Evolutionary conservation across 2,329 filamentous ascomycete species (phyloP), one percentile per base, ranked within the genome.

Genomic region (Aspergillus quadricinctus): DNA sequence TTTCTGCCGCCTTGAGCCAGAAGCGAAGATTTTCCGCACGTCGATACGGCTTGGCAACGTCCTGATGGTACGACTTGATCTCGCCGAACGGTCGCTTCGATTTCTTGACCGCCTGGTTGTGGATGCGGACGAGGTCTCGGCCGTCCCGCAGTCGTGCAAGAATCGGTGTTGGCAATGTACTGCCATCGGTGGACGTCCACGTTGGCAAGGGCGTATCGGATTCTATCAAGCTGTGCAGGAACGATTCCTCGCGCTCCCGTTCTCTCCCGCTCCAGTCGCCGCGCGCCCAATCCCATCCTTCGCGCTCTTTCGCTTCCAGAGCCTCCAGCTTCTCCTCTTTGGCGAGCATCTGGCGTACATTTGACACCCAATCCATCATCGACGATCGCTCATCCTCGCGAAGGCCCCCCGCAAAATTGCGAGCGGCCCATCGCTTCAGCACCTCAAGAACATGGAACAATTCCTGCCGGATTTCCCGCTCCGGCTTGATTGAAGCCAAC

Each of bases 1-100:
- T 80, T 76, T 99, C 92, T 7, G 92, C 92, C 1, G 93, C 94
- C 78, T 99, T 99, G 75, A 89, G 84, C 93, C 94, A 99, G 79
- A 89, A 99, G 43, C 92, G 85, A 59, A 99, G 81, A 72, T 99
- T 99, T 65, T 99, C 94, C 3, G 92, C 91, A 60, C 88, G 88
- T 50, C 94, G 88, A 72, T 99, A 99, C 0, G 94, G 94, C 75
- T 97, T 97, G 58, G 86, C 87, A 9, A 94, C 93, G 72, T 99
- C 92, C n/a, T 86, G 87, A 72, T 97, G 94, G 73, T 88, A 97
- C 9, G 83, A 83, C 56, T 90, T 91, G 69, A 99, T 97, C 60
- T 90, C 85, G 52, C 92, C 92, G 70, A 97, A 97, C 7, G 89
- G 89, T 29, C 90, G 83, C 69, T 88, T 87, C 23, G 92, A 97